Percentiles rank a stretch among this genome's conserved stretches.
These are phyloP conservation scores for Zalaria sp. DNA, from an alignment of 2,329 filamentous ascomycete genomes.

Conservation along the genomic window DNA sequence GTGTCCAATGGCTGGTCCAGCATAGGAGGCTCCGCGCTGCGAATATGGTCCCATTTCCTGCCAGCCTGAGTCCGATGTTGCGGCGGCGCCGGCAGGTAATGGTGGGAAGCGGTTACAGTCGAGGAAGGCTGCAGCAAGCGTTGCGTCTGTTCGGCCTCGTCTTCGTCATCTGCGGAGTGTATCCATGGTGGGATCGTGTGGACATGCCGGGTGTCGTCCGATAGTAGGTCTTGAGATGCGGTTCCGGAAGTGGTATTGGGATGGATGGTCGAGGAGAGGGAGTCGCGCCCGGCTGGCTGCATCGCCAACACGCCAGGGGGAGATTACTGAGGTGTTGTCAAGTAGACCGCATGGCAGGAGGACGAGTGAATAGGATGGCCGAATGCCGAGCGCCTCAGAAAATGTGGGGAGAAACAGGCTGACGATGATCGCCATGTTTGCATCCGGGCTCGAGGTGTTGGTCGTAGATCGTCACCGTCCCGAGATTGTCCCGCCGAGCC, in stretches of 20 bases:
- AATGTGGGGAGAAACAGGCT: too few relatives aligned
- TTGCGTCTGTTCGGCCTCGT: slow-evolving; percentile 8
- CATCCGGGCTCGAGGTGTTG: too few relatives aligned
- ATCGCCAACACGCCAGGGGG: slow-evolving; percentile 2
- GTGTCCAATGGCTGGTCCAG: slow-evolving; percentile 18
- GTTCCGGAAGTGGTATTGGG: slow-evolving; percentile 5
- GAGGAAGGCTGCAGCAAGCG: slow-evolving; percentile 6
- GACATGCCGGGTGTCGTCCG: slow-evolving; percentile 6
- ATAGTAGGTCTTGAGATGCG: slow-evolving; percentile 1
- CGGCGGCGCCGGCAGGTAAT: slow-evolving; percentile 10
- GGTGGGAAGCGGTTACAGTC: slow-evolving; percentile 10
- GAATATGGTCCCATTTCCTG: slow-evolving; percentile 20
- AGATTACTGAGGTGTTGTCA: too few relatives aligned
- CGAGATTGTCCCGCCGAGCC: too few relatives aligned
- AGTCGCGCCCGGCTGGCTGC: slow-evolving; percentile 7
- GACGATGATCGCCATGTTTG: too few relatives aligned
- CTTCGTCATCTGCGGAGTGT: slow-evolving; percentile 17
- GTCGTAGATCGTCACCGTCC: too few relatives aligned
- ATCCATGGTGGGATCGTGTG: slow-evolving; percentile 21
- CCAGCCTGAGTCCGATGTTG: slow-evolving; percentile 17
- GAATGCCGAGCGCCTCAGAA: too few relatives aligned
- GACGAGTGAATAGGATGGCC: too few relatives aligned
- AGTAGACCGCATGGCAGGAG: too few relatives aligned
- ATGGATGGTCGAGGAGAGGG: slow-evolving; percentile 7
- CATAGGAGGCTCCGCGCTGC: slow-evolving; percentile 18